These are phyloP conservation scores for Skeletonema marinoi DNA, from an alignment of 108 stramenopile genomes.

Conservation along the genomic window DNA sequence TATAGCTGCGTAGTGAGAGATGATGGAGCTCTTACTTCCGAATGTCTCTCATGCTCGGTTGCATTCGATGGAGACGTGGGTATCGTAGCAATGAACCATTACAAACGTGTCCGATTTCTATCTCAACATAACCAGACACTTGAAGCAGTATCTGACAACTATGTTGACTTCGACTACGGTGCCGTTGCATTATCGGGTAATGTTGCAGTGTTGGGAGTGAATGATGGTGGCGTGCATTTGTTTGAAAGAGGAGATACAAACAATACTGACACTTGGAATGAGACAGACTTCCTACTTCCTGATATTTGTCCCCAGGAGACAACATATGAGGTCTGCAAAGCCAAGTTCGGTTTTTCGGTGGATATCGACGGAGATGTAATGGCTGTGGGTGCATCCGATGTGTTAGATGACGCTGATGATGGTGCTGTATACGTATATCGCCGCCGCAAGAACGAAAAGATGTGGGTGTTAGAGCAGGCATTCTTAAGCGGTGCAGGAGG, in stretches of 20 bases:
- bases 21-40: neutral
- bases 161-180: neutral
- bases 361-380: neutral
- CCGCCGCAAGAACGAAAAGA: neutral
- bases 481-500: neutral
- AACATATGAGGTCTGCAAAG: neutral
- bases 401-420: neutral
- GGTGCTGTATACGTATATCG: neutral
- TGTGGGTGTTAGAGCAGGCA: neutral
- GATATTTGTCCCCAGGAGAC: neutral
- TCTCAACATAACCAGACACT: neutral
- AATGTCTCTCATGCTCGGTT: neutral
- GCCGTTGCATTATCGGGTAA: neutral
- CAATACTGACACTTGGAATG: neutral
- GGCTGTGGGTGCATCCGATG: neutral
- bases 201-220: neutral
- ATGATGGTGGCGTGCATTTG: neutral
- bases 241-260: neutral
- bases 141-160: neutral
- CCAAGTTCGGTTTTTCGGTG: neutral
- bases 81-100: neutral
- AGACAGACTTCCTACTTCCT: neutral
- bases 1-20: neutral
- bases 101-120: neutral
- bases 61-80: neutral